Conservation (phyloP, 139 green algal genomes). For the Picochlorum sp. region DNA sequence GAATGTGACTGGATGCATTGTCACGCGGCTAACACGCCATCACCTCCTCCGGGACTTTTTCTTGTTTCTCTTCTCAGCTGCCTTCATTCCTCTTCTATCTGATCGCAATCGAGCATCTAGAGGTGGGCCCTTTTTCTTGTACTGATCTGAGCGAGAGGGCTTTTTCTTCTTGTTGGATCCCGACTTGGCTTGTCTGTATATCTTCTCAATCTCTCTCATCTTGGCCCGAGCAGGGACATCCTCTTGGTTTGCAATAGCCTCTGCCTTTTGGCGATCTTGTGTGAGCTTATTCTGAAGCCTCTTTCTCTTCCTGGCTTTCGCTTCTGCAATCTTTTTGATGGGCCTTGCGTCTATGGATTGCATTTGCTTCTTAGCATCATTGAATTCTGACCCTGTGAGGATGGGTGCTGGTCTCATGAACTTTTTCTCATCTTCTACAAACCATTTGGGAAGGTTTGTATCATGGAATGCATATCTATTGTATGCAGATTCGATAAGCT, state of each 20-base stretch:
- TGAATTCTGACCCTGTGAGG: conserved; percentile 59
- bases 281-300: conserved; percentile 43
- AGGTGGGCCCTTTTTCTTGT: conserved; percentile 21
- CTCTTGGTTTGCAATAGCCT: conserved; percentile 64
- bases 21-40: not conserved
- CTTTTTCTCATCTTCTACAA: conserved; percentile 77
- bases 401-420: conserved; percentile 26
- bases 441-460: conserved; percentile 73
- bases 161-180: conserved; percentile 1
- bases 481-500: conserved; percentile 91
- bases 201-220: conserved; percentile 41
- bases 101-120: conserved; percentile 29
- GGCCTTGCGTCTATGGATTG: conserved; percentile 75
- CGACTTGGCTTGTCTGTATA: conserved; percentile 16
- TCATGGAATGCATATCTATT: conserved; percentile 87
- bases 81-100: conserved; percentile 19
- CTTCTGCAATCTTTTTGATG: conserved; percentile 95
- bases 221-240: conserved; percentile 21
- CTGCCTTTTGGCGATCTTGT: conserved; percentile 65
- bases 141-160: conserved; percentile 1
- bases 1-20: not conserved
- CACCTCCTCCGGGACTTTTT: not conserved
- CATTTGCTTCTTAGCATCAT: conserved; percentile 66
- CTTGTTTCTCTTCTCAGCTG: conserved; percentile 8
- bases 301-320: conserved; percentile 82